Percentiles rank a stretch among this genome's conserved stretches.
Evolutionary conservation across 192 early-diverging fungal species (phyloP).

Genomic region (Backusella westeae): DNA sequence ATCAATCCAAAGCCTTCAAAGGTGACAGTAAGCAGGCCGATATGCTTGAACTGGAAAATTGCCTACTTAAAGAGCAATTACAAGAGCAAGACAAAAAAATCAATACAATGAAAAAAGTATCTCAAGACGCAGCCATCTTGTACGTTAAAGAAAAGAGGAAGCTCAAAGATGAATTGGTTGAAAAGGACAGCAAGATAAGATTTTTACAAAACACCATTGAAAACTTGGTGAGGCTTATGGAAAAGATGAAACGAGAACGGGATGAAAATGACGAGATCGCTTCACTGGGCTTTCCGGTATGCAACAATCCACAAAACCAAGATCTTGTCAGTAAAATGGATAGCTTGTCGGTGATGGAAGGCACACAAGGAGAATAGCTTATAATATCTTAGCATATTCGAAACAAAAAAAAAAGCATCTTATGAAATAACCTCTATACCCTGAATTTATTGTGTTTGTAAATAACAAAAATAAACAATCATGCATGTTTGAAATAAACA

Average conservation of each 20-base stretch:
- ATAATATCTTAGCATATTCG: background rate
- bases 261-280: background rate
- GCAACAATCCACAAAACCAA: background rate
- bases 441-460: background rate
- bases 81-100: background rate
- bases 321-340: background rate
- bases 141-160: background rate
- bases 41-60: background rate
- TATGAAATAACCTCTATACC: background rate
- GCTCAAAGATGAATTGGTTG: background rate
- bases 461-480: background rate
- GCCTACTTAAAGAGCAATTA: background rate
- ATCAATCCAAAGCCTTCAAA: background rate
- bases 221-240: background rate
- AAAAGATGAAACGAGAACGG: background rate
- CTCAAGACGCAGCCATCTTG: background rate
- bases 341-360: background rate
- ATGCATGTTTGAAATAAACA: background rate
- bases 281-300: background rate
- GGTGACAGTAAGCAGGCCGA: background rate
- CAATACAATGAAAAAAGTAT: background rate
- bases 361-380: background rate
- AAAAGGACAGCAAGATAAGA: background rate
- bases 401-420: background rate
- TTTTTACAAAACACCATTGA: background rate